Percentiles rank a stretch among this genome's conserved stretches.
Evolutionary conservation across 768 basidiomycete genomes (phyloP).

Genomic region (Rhizopogon salebrosus): DNA sequence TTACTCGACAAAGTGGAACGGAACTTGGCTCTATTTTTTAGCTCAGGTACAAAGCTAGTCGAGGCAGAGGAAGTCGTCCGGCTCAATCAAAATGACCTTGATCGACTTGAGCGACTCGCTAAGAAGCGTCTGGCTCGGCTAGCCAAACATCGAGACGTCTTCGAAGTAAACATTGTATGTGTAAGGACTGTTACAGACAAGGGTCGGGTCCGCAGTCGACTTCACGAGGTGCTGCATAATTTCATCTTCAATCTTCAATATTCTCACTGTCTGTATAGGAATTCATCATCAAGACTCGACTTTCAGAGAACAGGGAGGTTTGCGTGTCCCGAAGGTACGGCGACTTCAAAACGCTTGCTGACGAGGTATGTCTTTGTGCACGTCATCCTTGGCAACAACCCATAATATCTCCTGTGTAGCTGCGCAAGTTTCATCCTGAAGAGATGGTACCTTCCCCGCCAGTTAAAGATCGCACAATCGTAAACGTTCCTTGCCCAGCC

Average conservation of each 20-base stretch:
- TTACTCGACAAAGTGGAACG: slow-evolving; percentile 78
- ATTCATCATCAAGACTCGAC: slow-evolving; percentile 87
- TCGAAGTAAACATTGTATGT: slow-evolving; percentile 89
- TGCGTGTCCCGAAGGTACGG: slow-evolving; percentile 93
- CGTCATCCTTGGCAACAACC: background rate
- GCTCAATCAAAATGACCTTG: slow-evolving; percentile 79
- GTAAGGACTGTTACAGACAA: slow-evolving; percentile 81
- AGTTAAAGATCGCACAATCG: slow-evolving; percentile 78
- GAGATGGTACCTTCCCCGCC: slow-evolving; percentile 81
- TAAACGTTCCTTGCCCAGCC: slow-evolving; percentile 39
- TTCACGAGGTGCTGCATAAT: slow-evolving; percentile 65
- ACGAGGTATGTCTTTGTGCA: slow-evolving; percentile 52
- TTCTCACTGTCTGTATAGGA: slow-evolving; percentile 48
- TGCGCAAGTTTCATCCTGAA: slow-evolving; percentile 82
- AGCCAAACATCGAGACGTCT: slow-evolving; percentile 46
- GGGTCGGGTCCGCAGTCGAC: slow-evolving; percentile 78
- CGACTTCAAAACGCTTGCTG: slow-evolving; percentile 85
- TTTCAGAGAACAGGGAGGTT: slow-evolving; percentile 66
- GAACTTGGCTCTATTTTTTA: slow-evolving; percentile 76
- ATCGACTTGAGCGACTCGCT: slow-evolving; percentile 69
- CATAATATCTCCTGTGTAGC: slow-evolving; percentile 37
- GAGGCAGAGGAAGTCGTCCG: slow-evolving; percentile 90
- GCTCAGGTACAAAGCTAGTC: slow-evolving; percentile 73
- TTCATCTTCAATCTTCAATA: slow-evolving; percentile 3
- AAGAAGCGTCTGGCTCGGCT: slow-evolving; percentile 53